These are phyloP conservation scores for Nicotiana benthamiana DNA, from an alignment of 257 asterid genomes.

Conservation along the genomic window DNA sequence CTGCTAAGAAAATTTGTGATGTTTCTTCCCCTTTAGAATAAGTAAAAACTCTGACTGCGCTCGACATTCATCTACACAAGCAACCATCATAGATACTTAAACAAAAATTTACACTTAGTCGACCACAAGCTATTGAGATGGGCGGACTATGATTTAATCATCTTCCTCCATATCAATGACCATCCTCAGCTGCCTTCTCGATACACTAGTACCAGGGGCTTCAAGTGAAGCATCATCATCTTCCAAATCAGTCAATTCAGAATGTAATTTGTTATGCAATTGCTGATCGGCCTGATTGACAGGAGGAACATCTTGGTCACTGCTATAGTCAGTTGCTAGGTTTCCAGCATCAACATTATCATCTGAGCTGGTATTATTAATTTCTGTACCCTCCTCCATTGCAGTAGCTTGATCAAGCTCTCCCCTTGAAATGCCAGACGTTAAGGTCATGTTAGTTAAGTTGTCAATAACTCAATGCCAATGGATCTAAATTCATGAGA, in stretches of 20 bases:
- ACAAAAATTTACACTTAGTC: not conserved
- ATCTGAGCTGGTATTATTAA: not conserved
- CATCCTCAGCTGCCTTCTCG: slow-evolving; percentile 69
- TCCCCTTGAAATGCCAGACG: slow-evolving; percentile 29
- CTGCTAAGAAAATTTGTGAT: not conserved
- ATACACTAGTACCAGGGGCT: slow-evolving; percentile 19
- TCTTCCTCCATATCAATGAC: slow-evolving; percentile 73
- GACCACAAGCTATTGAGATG: not conserved
- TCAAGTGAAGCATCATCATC: slow-evolving; percentile 22
- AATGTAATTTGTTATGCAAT: slow-evolving; percentile 17
- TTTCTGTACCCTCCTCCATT: slow-evolving; percentile 19
- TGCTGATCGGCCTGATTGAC: slow-evolving; percentile 10
- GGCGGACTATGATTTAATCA: slow-evolving; percentile 23
- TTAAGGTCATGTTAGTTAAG: not conserved
- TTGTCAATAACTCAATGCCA: not conserved
- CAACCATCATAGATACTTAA: not conserved
- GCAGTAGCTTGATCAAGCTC: slow-evolving; percentile 19
- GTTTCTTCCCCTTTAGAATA: not conserved
- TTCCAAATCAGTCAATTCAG: slow-evolving; percentile 33
- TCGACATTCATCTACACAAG: not conserved
- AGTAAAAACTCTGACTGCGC: not conserved
- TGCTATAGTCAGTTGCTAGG: slow-evolving; percentile 15
- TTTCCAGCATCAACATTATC: slow-evolving; percentile 21
- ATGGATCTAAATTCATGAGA: not conserved
- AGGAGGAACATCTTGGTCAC: slow-evolving; percentile 9